Conservation (phyloP, 140 eudicot species). For the Flaveria floridana region DNA sequence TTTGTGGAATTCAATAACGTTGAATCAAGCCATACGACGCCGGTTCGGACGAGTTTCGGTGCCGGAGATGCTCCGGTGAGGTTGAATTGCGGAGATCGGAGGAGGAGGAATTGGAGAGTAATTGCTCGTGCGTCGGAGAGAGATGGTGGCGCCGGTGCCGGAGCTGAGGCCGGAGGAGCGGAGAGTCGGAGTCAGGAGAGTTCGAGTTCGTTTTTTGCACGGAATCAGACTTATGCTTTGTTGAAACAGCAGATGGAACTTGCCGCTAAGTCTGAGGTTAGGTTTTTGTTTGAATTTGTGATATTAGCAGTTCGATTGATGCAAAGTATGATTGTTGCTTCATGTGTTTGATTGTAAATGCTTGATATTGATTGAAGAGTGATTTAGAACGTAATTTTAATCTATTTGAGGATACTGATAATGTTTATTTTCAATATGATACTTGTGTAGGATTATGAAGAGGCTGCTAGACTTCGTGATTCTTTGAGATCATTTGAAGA, state of each 20-base stretch:
- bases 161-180: conserved; percentile 45
- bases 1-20: conserved; percentile 39
- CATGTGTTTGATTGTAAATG: background rate
- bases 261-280: conserved; percentile 93
- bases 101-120: conserved; percentile 38
- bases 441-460: conserved; percentile 66
- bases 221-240: conserved; percentile 79
- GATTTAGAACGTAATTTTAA: background rate
- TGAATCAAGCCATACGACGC: conserved; percentile 32
- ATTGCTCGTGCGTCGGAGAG: conserved; percentile 58
- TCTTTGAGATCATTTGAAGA: conserved; percentile 79
- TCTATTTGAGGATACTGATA: background rate
- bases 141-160: conserved; percentile 44
- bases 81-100: conserved; percentile 26
- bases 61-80: conserved; percentile 28
- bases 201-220: conserved; percentile 46
- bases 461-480: conserved; percentile 96
- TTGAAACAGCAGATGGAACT: conserved; percentile 93
- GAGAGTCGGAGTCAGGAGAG: conserved; percentile 50
- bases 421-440: background rate
- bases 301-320: conserved; percentile 5
- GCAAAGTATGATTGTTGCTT: conserved; percentile 18
- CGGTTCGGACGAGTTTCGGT: conserved; percentile 33
- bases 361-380: conserved; percentile 11
- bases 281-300: background rate